phyloP scores from a whole-genome alignment of 352 stramenopile genomes.

The Saprolegnia diclina region DNA sequence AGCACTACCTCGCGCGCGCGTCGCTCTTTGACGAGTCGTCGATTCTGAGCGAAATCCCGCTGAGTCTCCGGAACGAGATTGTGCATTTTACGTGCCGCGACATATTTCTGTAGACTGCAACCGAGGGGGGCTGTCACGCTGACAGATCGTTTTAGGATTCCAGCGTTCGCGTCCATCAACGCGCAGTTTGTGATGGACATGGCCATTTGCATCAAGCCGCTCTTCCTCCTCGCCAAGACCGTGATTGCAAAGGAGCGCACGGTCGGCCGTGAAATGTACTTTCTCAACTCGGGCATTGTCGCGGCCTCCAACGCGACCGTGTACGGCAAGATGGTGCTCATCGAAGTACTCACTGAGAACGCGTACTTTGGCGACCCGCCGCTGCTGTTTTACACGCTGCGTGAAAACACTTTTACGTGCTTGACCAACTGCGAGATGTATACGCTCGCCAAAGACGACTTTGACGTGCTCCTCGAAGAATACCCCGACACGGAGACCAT shows the following conservation, averaged over 20 bases:
- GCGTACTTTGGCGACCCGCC: constrained; percentile 65
- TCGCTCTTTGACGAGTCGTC: constrained; percentile 71
- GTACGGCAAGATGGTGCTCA: constrained; percentile 56
- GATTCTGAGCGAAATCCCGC: constrained; percentile 66
- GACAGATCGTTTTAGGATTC: constrained; percentile 35
- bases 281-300: constrained; percentile 67
- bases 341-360: constrained; percentile 65
- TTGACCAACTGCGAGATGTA: constrained; percentile 71
- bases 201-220: constrained; percentile 79
- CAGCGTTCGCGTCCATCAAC: constrained; percentile 61
- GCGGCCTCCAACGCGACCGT: constrained; percentile 54
- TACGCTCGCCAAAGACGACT: constrained; percentile 72
- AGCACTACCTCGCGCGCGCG: constrained; percentile 73
- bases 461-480: constrained; percentile 71
- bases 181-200: constrained; percentile 77
- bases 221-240: constrained; percentile 63
- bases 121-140: not conserved
- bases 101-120: constrained; percentile 37
- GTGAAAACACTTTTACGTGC: constrained; percentile 68
- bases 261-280: constrained; percentile 78
- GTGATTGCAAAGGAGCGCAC: constrained; percentile 54
- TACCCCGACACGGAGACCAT: constrained; percentile 65
- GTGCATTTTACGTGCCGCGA: constrained; percentile 69
- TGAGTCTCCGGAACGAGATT: constrained; percentile 67
- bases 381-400: constrained; percentile 64